Base-by-base conservation (phyloP, 2,329 filamentous ascomycete species). In the Thelonectria blattea region DNA sequence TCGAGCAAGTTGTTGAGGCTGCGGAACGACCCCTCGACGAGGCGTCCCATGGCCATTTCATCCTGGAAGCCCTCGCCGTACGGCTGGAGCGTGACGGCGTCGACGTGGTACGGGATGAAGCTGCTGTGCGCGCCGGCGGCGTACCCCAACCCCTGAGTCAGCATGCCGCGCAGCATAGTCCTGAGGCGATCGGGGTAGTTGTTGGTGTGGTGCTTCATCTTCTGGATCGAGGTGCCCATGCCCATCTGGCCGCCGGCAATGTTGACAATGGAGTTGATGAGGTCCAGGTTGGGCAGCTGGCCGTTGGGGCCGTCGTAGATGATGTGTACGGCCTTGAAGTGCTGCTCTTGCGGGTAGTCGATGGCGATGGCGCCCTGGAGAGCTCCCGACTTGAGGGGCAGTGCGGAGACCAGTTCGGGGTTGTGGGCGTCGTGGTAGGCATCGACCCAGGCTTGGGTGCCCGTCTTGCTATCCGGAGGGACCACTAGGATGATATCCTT, bases 101-200 rank as follows among this genome's bases (percentile, higher is more conserved):
- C 95, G 63, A 99, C 91, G 70, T 98, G 95, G 73, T 99, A 99
- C 0, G 95, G 93, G 72, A 99, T 97, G 75, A 99, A 99, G 68
- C 90, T 91, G 75, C 92, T 97, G 75, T 99, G 95, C 2, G 94
- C 90, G 5, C 95, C 95, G 5, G 92, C 92, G 5, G 93, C 91
- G 67, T 94, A 90, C 1, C 95, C 95, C 1, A 97, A 80, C 0
- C 91, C 93, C 77, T 99, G 95, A 63, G 90, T 93, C 61, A 96
- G 78, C 92, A 99, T 97, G 41, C 95, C 94, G 41, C 92, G 86
- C 43, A 97, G 83, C 85, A 99, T 95, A 0, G 93, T 97, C 68
- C 88, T 85, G 42, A 99, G 83, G 17, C 95, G 88, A 72, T 93
- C 91, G 45, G 84, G 79, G 76, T 98, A 99, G 68, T 81, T 86